Percentiles rank a stretch among this genome's conserved stretches.
Evolutionary conservation across 2,329 filamentous ascomycete species (phyloP).

Genomic region (Triangularia verruculosa): DNA sequence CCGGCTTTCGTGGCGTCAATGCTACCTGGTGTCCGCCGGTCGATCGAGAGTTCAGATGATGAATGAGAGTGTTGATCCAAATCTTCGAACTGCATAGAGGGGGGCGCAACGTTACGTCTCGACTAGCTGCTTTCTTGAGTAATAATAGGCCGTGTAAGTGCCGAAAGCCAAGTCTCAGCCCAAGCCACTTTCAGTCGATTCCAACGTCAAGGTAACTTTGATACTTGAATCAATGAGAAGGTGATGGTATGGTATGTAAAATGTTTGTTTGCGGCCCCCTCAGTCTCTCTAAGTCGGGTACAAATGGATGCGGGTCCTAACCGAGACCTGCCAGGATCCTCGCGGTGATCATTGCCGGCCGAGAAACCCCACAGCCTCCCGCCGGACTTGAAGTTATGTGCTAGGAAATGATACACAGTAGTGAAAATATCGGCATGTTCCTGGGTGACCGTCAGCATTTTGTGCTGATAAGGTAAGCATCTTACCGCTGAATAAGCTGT

Average conservation of each 20-base stretch:
- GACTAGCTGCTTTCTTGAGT: not conserved
- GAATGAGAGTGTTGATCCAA: slow-evolving; percentile 13
- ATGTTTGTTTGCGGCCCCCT: not conserved
- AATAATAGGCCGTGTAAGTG: not conserved
- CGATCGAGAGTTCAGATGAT: not conserved
- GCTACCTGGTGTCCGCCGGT: not conserved
- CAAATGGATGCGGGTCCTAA: not conserved
- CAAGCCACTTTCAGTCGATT: not conserved
- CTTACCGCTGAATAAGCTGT: not conserved
- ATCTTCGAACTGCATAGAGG: slow-evolving; percentile 5
- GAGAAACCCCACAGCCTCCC: not conserved
- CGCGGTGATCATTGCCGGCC: not conserved
- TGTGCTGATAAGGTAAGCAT: not conserved
- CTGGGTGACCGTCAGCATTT: no score
- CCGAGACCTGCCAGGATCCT: not conserved
- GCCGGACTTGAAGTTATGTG: no score
- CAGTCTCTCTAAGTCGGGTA: no score
- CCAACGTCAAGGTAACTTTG: not conserved
- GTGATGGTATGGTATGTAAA: not conserved
- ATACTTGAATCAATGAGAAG: not conserved
- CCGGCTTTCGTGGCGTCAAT: not conserved
- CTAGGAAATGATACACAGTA: no score
- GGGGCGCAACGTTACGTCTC: slow-evolving; percentile 19
- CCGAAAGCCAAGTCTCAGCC: not conserved
- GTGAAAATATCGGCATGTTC: no score